phyloP scores from a whole-genome alignment of 306 rosid genomes.

The Casuarina cunninghamiana region DNA sequence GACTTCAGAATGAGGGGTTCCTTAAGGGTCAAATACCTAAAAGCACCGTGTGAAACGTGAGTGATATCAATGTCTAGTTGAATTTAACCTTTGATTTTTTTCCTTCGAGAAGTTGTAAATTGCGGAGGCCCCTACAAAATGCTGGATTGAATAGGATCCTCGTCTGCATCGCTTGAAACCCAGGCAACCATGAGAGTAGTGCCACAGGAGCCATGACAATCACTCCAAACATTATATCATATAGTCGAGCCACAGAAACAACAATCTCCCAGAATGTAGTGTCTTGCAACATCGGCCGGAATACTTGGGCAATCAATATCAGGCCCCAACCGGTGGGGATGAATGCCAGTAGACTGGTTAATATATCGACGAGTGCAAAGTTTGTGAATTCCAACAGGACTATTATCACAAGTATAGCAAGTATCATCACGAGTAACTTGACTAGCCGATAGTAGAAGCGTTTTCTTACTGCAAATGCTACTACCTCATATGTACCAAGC shows the following conservation, averaged over 20 bases:
- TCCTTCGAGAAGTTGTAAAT: constrained; percentile 70
- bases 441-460: constrained; percentile 82
- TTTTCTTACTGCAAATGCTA: constrained; percentile 60
- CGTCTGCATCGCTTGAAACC: constrained; percentile 89
- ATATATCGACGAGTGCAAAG: constrained; percentile 55
- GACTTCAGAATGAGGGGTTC: too few species aligned
- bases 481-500: constrained; percentile 49
- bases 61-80: too few species aligned
- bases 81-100: constrained; percentile 42
- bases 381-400: constrained; percentile 65
- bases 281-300: constrained; percentile 52
- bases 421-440: constrained; percentile 54
- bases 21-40: too few species aligned
- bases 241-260: constrained; percentile 69
- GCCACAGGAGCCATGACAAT: constrained; percentile 80
- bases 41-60: too few species aligned
- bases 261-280: constrained; percentile 57
- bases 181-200: constrained; percentile 81
- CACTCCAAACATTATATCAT: constrained; percentile 74
- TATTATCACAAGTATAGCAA: constrained; percentile 50
- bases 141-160: constrained; percentile 85
- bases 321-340: constrained; percentile 94
- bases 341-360: constrained; percentile 83
- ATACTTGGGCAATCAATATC: constrained; percentile 75
- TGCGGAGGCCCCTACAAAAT: constrained; percentile 77